These are phyloP conservation scores for Vigna nakashimae DNA, from an alignment of 306 rosid species.

Conservation along the genomic window DNA sequence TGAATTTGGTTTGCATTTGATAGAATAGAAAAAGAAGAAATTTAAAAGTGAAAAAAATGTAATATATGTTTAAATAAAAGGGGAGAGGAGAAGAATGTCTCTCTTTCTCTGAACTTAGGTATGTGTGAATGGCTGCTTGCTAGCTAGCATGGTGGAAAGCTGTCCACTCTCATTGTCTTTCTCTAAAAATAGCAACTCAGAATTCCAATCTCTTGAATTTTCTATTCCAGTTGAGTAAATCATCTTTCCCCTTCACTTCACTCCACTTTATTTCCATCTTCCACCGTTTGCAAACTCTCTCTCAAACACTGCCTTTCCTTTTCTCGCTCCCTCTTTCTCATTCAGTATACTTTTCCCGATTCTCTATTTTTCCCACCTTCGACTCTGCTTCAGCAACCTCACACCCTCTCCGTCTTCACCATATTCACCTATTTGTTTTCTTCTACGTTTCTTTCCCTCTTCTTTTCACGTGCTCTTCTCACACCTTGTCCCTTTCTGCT, in stretches of 20 bases:
- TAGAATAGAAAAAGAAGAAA: neutral
- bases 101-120: neutral
- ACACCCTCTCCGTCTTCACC: neutral
- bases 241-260: slow-evolving; percentile 6
- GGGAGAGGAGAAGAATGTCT: neutral
- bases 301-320: neutral
- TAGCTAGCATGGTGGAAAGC: slow-evolving; percentile 21
- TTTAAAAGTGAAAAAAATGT: too few relatives aligned
- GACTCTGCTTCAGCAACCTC: neutral
- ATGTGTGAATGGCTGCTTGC: slow-evolving; percentile 5
- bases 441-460: neutral
- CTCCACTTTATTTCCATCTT: slow-evolving; percentile 30
- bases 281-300: slow-evolving; percentile 18
- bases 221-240: slow-evolving; percentile 58
- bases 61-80: neutral
- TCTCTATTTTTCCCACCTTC: neutral
- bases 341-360: slow-evolving; percentile 14
- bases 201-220: slow-evolving; percentile 50
- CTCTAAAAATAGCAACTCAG: slow-evolving; percentile 58
- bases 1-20: too few relatives aligned
- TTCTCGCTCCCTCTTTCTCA: slow-evolving; percentile 43
- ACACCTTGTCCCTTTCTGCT: slow-evolving; percentile 14
- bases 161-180: slow-evolving; percentile 53
- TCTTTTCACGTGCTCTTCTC: slow-evolving; percentile 9
- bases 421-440: neutral